A percentile compares a stretch with the other conserved stretches of the same genome.
These are phyloP conservation scores for Malus hybrid DNA, from an alignment of 331 rosid genomes.

Conservation along the genomic window DNA sequence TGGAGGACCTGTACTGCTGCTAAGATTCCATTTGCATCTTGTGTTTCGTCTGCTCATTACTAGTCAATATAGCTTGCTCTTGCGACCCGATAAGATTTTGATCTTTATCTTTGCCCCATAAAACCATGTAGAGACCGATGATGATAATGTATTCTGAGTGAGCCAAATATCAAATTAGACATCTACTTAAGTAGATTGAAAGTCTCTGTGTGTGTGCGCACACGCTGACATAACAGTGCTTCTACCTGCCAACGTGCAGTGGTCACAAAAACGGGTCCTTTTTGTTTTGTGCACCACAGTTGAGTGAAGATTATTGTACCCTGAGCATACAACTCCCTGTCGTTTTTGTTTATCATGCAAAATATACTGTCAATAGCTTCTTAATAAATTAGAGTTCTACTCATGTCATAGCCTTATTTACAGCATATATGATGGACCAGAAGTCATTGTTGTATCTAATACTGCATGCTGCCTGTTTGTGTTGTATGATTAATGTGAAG, in stretches of 20 bases:
- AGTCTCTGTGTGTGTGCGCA: not conserved
- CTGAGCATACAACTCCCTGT: conserved; percentile 4
- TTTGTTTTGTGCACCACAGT: conserved; percentile 5
- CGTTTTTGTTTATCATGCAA: not conserved
- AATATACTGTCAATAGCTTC: not conserved
- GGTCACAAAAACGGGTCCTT: conserved; percentile 8
- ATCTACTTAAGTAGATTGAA: not conserved
- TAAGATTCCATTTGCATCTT: not conserved
- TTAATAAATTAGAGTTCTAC: not conserved
- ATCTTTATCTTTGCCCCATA: conserved; percentile 11
- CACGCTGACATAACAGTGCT: not conserved
- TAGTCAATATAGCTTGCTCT: not conserved
- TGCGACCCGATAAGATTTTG: not conserved
- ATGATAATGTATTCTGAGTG: conserved; percentile 7
- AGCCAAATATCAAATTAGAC: conserved; percentile 1
- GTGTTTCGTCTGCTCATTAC: not conserved
- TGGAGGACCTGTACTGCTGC: not conserved
- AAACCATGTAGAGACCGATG: not conserved
- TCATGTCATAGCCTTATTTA: not conserved
- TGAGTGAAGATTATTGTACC: not conserved
- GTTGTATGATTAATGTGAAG: not conserved
- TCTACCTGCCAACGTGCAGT: conserved; percentile 8
- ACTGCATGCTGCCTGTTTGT: not conserved
- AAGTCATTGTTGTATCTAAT: conserved; percentile 1
- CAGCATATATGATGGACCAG: conserved; percentile 6